Percentiles rank a stretch among this genome's conserved stretches.
phyloP scores from a whole-genome alignment of 2,329 filamentous ascomycete genomes.

The Coniella vitis region DNA sequence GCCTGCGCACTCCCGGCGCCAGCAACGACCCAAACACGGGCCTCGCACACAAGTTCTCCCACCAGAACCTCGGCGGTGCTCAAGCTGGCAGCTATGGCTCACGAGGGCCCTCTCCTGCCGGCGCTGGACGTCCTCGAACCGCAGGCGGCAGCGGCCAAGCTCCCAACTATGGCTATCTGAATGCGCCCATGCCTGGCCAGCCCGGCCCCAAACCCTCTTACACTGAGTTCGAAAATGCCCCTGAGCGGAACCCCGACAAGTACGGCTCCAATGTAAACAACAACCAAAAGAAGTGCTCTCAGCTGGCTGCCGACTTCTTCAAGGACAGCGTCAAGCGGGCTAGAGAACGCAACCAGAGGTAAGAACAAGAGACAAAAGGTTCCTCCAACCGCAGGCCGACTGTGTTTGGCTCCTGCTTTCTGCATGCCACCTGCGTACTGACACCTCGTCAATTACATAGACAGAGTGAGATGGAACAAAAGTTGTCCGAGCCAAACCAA shows the following conservation, averaged over 20 bases:
- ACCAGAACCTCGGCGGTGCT: conserved; percentile 80
- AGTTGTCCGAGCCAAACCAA: conserved; percentile 70
- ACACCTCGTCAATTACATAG: conserved; percentile 36
- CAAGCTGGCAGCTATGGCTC: conserved; percentile 63
- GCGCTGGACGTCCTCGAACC: conserved; percentile 70
- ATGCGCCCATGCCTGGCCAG: conserved; percentile 59
- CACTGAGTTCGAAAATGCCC: conserved; percentile 69
- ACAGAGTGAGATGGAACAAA: conserved; percentile 85
- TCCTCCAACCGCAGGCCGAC: not conserved
- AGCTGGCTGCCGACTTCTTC: conserved; percentile 84
- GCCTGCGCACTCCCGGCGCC: conserved; percentile 47
- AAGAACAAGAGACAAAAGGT: conserved; percentile 22
- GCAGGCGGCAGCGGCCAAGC: conserved; percentile 63
- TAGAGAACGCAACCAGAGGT: conserved; percentile 91
- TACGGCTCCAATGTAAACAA: conserved; percentile 58
- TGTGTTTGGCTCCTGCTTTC: not conserved
- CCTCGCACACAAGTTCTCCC: conserved; percentile 90
- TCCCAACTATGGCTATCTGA: conserved; percentile 59
- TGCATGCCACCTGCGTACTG: not conserved
- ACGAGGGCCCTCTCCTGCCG: conserved; percentile 55
- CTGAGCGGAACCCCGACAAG: conserved; percentile 82
- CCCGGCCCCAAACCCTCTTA: conserved; percentile 41
- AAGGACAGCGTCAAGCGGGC: conserved; percentile 97
- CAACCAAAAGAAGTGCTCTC: conserved; percentile 64
- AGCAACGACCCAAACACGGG: conserved; percentile 80